Conservation (phyloP, 768 basidiomycete genomes). For the Lenzites betulinus region DNA sequence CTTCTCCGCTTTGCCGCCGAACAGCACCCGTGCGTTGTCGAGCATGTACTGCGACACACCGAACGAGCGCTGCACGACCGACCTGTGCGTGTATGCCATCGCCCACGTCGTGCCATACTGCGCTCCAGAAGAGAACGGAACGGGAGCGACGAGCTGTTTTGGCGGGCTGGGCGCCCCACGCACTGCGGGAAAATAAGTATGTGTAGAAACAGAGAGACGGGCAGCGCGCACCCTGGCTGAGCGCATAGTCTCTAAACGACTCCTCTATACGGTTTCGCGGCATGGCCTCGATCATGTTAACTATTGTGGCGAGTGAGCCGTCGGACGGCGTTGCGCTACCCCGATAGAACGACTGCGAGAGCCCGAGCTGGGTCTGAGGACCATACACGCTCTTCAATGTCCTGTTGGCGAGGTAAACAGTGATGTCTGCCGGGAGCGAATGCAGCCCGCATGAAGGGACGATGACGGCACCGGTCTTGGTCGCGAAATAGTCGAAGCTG, state of each 20-base stretch:
- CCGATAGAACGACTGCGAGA: conserved; percentile 57
- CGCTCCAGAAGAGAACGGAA: conserved; percentile 35
- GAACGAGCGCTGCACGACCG: conserved; percentile 59
- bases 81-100: conserved; percentile 48
- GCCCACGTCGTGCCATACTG: conserved; percentile 45
- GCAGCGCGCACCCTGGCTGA: conserved; percentile 45
- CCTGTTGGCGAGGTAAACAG: conserved; percentile 67
- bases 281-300: conserved; percentile 35
- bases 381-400: conserved; percentile 56
- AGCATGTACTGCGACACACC: conserved; percentile 45
- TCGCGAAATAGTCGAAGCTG: conserved; percentile 75
- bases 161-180: conserved; percentile 33
- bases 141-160: conserved; percentile 37
- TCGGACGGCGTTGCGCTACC: conserved; percentile 57
- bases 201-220: neutral
- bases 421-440: conserved; percentile 74
- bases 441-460: conserved; percentile 80
- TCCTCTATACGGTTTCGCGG: conserved; percentile 35
- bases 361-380: conserved; percentile 42
- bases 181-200: conserved; percentile 12
- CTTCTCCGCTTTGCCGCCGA: neutral
- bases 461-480: conserved; percentile 70
- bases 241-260: conserved; percentile 38
- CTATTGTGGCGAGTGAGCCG: conserved; percentile 55
- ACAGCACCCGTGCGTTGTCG: conserved; percentile 13